Base-by-base conservation (phyloP, 371 early-diverging fungal genomes). In the Circinella umbellata region DNA sequence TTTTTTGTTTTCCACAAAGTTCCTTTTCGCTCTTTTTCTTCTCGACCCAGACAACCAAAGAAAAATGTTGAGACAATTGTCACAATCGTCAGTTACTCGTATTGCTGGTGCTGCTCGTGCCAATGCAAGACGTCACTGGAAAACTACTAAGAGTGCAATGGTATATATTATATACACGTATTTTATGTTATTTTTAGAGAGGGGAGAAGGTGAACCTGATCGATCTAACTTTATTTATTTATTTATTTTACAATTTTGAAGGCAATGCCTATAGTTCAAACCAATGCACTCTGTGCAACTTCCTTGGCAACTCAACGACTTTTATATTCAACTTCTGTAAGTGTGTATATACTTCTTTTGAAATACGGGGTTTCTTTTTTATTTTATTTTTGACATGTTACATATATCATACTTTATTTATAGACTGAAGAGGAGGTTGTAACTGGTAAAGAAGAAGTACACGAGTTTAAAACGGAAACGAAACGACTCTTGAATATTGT, bases 391-490 rank as follows among this genome's bases (percentile, higher is more conserved):
- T 27, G 27, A 27, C 27, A 27, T 11, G 48, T 20, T 37, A 53
- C 18, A 13, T 64, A 46, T 17, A 17, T 27, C 1, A 18, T 35
- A n/a, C 27, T 36, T 18, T n/a, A 63, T 17, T 54, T 34, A 20
- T 20, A 64, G 49, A 27, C 36, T 6, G 20, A 66, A 55, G 81
- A 84, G 57, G 73, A 84, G 57, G 73, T 84, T 34, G 68, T 79
- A 8, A 79, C 77, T 18, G 82, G 85, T 53, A 65, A 78, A 8
- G 78, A 78, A 66, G 71, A 85, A 67, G 75, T 76, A 4, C 89
- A 91, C 69, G 86, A 88, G 69, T 95, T 94, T 79, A 91, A 94
- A 71, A 93, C 95, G 7, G 95, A 95, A 71, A 94, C 95, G 9
- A 92, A 93, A 62, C 88, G 91, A 73, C 83, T 95, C 53, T 87